Conservation (phyloP, 1,139 yeast species). For the Debaryomycetaceae sp. region DNA sequence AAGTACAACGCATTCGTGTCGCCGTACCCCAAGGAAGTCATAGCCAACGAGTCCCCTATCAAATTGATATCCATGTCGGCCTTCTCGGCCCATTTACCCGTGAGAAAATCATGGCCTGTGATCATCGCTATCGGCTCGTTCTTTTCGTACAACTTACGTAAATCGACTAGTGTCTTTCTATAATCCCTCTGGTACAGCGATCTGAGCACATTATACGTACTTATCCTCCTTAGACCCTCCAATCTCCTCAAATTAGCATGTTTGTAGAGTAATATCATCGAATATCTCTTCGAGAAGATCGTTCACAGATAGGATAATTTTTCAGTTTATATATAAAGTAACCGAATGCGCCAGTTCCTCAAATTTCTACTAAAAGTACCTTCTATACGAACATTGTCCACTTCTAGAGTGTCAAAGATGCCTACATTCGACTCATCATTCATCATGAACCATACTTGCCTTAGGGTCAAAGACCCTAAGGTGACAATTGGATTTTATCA, state of each 20-base stretch:
- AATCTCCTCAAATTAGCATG: neutral
- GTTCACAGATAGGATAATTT: neutral
- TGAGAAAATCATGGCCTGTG: conserved; percentile 86
- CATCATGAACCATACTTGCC: conserved; percentile 65
- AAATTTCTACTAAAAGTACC: neutral
- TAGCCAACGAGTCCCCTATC: conserved; percentile 90
- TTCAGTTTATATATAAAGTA: neutral
- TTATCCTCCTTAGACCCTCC: neutral
- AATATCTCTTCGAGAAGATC: too few species aligned
- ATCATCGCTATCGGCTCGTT: conserved; percentile 65
- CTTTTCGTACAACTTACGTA: conserved; percentile 36
- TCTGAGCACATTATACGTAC: neutral
- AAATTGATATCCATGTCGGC: conserved; percentile 69
- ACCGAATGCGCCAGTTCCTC: neutral
- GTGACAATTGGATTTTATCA: conserved; percentile 70
- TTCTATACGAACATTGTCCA: neutral
- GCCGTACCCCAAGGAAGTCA: conserved; percentile 82
- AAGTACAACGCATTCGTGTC: conserved; percentile 73
- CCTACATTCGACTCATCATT: conserved; percentile 34
- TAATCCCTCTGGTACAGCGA: neutral
- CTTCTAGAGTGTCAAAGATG: conserved; percentile 16
- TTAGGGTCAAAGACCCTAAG: conserved; percentile 81
- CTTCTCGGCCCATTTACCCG: conserved; percentile 67
- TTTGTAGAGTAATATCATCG: neutral
- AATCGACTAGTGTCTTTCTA: conserved; percentile 37